These are phyloP conservation scores for Inosperma sp. DNA, from an alignment of 768 basidiomycete species.

Conservation along the genomic window DNA sequence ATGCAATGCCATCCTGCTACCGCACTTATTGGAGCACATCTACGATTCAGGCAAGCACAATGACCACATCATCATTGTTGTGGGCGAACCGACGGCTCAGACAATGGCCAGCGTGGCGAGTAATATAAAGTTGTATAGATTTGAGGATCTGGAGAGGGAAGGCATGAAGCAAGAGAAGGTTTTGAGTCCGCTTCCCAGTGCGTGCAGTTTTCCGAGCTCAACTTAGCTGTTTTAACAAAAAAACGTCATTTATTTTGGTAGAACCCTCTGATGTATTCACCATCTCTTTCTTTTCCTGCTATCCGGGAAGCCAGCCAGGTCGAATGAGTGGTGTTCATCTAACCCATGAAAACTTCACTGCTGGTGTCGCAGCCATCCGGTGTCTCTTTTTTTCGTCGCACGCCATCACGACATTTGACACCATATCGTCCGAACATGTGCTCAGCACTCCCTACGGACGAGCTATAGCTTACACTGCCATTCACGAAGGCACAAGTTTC, in stretches of 20 bases:
- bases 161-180: slow-evolving; percentile 49
- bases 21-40: slow-evolving; percentile 65
- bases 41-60: slow-evolving; percentile 48
- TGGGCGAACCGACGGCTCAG: slow-evolving; percentile 56
- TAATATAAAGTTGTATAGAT: slow-evolving; percentile 55
- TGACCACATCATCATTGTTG: slow-evolving; percentile 60
- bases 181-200: slow-evolving; percentile 49
- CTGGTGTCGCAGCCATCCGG: slow-evolving; percentile 79
- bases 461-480: slow-evolving; percentile 71
- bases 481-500: slow-evolving; percentile 71
- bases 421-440: slow-evolving; percentile 69
- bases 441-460: slow-evolving; percentile 77
- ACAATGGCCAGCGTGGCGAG: slow-evolving; percentile 44
- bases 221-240: background rate
- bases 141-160: slow-evolving; percentile 66
- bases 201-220: slow-evolving; percentile 25
- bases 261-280: slow-evolving; percentile 63
- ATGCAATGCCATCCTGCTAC: slow-evolving; percentile 60
- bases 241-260: slow-evolving; percentile 22
- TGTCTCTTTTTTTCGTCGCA: slow-evolving; percentile 71
- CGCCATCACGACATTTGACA: slow-evolving; percentile 66
- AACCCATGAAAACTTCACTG: slow-evolving; percentile 82
- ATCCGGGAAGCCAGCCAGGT: slow-evolving; percentile 45
- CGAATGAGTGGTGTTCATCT: slow-evolving; percentile 58
- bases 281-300: slow-evolving; percentile 64